phyloP scores from a whole-genome alignment of 2,329 filamentous ascomycete genomes.

The Lachnellula occidentalis region DNA sequence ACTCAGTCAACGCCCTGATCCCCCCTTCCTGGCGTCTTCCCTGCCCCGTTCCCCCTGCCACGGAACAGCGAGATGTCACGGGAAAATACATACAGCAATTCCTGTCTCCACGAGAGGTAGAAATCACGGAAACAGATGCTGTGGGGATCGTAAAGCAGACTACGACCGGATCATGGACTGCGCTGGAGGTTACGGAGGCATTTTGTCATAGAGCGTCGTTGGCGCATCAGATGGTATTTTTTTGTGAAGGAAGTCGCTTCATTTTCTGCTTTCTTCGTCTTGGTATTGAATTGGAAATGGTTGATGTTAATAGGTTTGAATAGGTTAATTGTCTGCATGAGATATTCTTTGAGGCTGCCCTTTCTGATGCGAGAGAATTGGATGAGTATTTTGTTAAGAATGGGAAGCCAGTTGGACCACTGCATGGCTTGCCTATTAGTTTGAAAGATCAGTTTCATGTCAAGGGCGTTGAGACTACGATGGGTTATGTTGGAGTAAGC shows the following conservation, averaged over 20 bases:
- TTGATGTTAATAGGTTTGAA: too few species aligned
- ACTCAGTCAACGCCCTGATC: constrained; percentile 47
- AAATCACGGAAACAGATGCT: constrained; percentile 57
- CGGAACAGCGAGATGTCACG: constrained; percentile 51
- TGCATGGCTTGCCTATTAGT: constrained; percentile 38
- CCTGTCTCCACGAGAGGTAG: constrained; percentile 46
- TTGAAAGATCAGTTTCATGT: constrained; percentile 36
- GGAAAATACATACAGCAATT: constrained; percentile 51
- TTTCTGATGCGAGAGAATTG: constrained; percentile 44
- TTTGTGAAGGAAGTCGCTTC: constrained; percentile 41
- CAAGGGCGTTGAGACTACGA: constrained; percentile 34
- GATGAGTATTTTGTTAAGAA: constrained; percentile 44
- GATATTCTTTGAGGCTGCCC: constrained; percentile 49
- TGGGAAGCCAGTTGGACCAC: constrained; percentile 32
- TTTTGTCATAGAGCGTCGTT: constrained; percentile 51
- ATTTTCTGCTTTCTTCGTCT: too few species aligned
- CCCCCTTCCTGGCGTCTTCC: constrained; percentile 50
- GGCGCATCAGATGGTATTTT: constrained; percentile 52
- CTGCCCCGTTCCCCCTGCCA: constrained; percentile 39
- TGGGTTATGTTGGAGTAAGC: constrained; percentile 54
- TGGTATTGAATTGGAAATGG: too few species aligned
- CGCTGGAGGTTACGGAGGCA: constrained; percentile 46
- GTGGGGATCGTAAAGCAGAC: constrained; percentile 51
- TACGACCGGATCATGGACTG: constrained; percentile 48
- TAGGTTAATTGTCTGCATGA: constrained; percentile 56